Evolutionary conservation across 2,329 filamentous ascomycete genomes (phyloP).

Genomic region (Ophiosphaerella korrae): DNA sequence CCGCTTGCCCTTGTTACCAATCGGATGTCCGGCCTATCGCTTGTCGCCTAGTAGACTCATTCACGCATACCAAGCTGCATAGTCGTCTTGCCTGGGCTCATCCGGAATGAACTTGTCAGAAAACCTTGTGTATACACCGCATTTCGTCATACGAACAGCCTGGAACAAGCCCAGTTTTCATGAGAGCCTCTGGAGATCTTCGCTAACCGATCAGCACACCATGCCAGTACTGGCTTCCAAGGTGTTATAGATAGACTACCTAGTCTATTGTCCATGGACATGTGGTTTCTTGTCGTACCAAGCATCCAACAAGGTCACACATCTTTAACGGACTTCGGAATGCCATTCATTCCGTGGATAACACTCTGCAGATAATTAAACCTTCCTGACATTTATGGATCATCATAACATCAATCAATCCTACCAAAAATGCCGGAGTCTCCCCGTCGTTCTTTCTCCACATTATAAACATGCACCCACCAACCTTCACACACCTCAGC

Average conservation of each 20-base stretch:
- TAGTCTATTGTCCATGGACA: too few species aligned
- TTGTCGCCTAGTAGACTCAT: slow-evolving; percentile 7
- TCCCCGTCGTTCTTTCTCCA: too few species aligned
- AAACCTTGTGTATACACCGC: slow-evolving; percentile 2
- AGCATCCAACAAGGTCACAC: not conserved
- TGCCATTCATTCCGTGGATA: too few species aligned
- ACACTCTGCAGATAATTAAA: too few species aligned
- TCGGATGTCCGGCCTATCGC: not conserved
- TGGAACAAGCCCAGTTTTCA: slow-evolving; percentile 3
- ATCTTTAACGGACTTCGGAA: not conserved
- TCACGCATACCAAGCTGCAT: slow-evolving; percentile 13
- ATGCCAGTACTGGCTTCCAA: not conserved
- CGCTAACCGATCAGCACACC: slow-evolving; percentile 4
- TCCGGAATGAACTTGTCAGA: not conserved
- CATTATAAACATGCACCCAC: too few species aligned
- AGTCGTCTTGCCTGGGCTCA: not conserved
- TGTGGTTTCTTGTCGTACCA: not conserved
- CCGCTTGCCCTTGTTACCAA: slow-evolving; percentile 15
- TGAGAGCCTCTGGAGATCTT: slow-evolving; percentile 7
- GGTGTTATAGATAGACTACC: not conserved
- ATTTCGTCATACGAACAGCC: slow-evolving; percentile 8
- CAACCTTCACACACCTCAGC: too few species aligned
- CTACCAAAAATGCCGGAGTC: too few species aligned
- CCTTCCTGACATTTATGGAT: too few species aligned
- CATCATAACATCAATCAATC: too few species aligned